These are phyloP conservation scores for Mycena albidolilacea DNA, from an alignment of 768 basidiomycete species.

Conservation along the genomic window DNA sequence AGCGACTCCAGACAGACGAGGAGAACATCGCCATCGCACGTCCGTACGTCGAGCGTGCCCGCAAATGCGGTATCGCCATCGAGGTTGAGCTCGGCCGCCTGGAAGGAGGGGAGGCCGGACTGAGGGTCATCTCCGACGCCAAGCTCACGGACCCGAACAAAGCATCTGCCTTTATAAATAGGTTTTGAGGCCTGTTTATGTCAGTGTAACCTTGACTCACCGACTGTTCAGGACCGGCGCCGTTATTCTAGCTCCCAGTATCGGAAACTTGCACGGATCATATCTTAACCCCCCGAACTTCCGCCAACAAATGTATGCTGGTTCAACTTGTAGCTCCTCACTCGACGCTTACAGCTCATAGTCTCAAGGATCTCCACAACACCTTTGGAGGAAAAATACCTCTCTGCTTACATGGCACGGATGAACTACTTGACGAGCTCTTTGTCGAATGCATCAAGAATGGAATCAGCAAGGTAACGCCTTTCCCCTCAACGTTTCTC, in stretches of 20 bases:
- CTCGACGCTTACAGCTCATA: conserved; percentile 31
- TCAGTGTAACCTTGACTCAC: not conserved
- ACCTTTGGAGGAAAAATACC: conserved; percentile 54
- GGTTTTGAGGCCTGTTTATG: conserved; percentile 42
- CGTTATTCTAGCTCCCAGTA: conserved; percentile 61
- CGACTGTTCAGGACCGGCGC: conserved; percentile 56
- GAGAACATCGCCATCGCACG: conserved; percentile 62
- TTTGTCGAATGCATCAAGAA: conserved; percentile 61
- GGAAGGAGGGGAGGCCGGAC: conserved; percentile 65
- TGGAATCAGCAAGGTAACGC: conserved; percentile 59
- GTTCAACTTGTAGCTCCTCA: not conserved
- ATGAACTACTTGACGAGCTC: conserved; percentile 60
- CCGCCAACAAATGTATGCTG: conserved; percentile 56
- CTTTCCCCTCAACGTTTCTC: not conserved
- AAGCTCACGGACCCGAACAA: conserved; percentile 62
- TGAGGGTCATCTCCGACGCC: conserved; percentile 62
- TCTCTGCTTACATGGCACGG: conserved; percentile 63
- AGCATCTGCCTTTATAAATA: conserved; percentile 59
- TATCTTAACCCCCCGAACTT: conserved; percentile 64
- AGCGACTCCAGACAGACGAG: conserved; percentile 57
- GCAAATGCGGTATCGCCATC: conserved; percentile 56
- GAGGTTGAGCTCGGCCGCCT: conserved; percentile 65
- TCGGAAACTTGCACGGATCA: conserved; percentile 63
- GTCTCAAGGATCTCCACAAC: conserved; percentile 53
- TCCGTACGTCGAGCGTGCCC: conserved; percentile 61